Evolutionary conservation across 305 asterid species (phyloP), one percentile per base, ranked within the genome.

Genomic region (Solanum hybrid): DNA sequence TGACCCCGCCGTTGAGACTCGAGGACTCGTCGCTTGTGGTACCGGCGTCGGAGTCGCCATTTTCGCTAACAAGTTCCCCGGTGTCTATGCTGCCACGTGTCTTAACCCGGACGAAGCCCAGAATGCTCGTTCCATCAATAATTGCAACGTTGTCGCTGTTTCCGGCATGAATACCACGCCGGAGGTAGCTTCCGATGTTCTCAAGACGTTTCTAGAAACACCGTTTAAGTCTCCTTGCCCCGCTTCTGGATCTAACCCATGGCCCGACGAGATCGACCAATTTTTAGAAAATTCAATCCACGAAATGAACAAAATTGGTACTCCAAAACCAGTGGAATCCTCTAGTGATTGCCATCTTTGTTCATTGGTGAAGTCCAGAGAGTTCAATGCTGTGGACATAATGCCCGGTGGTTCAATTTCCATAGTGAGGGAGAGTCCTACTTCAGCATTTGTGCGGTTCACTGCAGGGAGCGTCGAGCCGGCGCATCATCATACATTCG

Each of bases 11-110:
- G 86, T 89, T 40, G 96, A 95, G 57, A 94, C 91, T 69, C 98
- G 96, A 1, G 98, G 99, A 71, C 94, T 97, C 11, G 92, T 97
- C 46, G 98, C 96, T 20, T 97, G 98, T 91, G 98, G 98, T 31
- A 97, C 98, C 33, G 98, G 99, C 78, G 96, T 92, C 75, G 98
- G 99, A 88, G 99, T 97, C 57, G 90, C 95, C n/a, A 96, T 97
- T 31, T 96, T 96, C 92, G 97, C 99, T 83, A 97, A 97, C 92
- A 97, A 97, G 73, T 94, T 95, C 92, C 99, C 99, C 42, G 95
- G 97, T 28, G 96, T 95, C 11, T 96, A 95, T 92, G 97, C 99
- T 73, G 96, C 98, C 87, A 94, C 96, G 34, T 97, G 99, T 87
- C 95, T 96, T 92, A 94, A 93, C 88, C 90, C 95, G 0, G 95